Base-by-base conservation (phyloP, 768 basidiomycete genomes). In the Boletus rubroflammeus region DNA sequence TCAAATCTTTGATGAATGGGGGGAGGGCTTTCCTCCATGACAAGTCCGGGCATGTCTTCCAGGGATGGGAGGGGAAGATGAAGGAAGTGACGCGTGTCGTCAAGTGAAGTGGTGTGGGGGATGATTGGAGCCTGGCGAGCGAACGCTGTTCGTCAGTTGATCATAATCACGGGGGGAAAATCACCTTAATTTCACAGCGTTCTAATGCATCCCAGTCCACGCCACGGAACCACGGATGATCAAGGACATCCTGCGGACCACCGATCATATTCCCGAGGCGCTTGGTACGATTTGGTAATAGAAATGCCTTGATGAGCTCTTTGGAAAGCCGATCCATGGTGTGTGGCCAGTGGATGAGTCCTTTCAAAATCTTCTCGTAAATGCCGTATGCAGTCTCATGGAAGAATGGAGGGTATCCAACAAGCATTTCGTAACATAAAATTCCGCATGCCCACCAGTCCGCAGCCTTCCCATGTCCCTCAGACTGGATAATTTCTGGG, bases 391-490 rank as follows among this genome's bases (percentile, higher is more conserved):
- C 88, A n/a, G 93, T 92, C 70, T 97, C 92, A 67, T 98, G 94
- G 72, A 93, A 98, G 79, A 98, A 99, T 21, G 97, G 97, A 26
- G 96, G 95, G 67, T 96, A 98, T 2, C 97, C 97, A 31, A 96
- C 96, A 41, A 99, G 83, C 94, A 98, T 98, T 71, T 99, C 97
- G 69, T 96, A 99, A 70, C 91, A 93, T 34, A 99, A 78, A 43
- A 98, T 90, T 19, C 97, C 97, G 64, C 94, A 88, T 9, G 97
- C 96, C 97, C 97, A 99, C 94, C 94, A 99, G 68, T 99, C 96
- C 6, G 94, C 95, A 9, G 95, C 94, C 70, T 97, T 96, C 11
- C 94, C 94, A 71, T 99, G 97, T 11, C 97, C 97, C 58, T 96
- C 94, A 6, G 92, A 93, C 65, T 96, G 88, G 54, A 99, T 97